Base-by-base conservation (phyloP, 805 yeast genomes). In the Starmera dryadoides region DNA sequence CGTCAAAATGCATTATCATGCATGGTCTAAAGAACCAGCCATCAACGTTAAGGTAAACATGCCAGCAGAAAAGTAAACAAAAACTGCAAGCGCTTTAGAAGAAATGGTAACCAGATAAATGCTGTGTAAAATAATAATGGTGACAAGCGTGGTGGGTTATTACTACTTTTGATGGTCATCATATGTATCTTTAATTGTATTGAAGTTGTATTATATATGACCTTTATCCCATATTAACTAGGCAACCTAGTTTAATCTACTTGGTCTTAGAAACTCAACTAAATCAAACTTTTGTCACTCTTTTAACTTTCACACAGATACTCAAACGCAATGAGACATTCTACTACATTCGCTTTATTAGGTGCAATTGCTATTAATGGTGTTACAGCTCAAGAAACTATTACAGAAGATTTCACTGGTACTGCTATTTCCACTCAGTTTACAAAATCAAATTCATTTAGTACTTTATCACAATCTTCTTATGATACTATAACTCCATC, bases 331-430 rank as follows among this genome's bases (percentile, higher is more conserved):
- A 25, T 25, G 28, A 25, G 12, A 25, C 12, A 25, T n/a, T 25
- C 28, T 10, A 12, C 10, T 30, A 6, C 32, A 9, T 4, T 30
- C 15, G 32, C 32, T 30, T 16, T 30, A 12, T 17, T 30, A 9
- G 19, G 19, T 15, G 32, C 17, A 12, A 15, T 17, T n/a, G 34
- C 30, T 41, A 22, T 33, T 45, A 17, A 14, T 42, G 9, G 34
- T 45, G 5, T 28, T 47, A 23, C 33, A 42, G 49, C 57, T 4
- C 47, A 44, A 22, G 35, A 45, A 14, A 48, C 55, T 9, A 47
- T 53, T 3, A 41, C 47, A n/a, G 42, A 40, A 15, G 44, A 44
- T 25, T 49, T 46, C 43, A 46, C 55, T 4, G 52, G 45, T 28
- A 42, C 49, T 15, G 52, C 53, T 9, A 39, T 48, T 3, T 29